Evolutionary conservation across 1,284 basidiomycete species (phyloP).

Genomic region (Ceratobasidium sp.): DNA sequence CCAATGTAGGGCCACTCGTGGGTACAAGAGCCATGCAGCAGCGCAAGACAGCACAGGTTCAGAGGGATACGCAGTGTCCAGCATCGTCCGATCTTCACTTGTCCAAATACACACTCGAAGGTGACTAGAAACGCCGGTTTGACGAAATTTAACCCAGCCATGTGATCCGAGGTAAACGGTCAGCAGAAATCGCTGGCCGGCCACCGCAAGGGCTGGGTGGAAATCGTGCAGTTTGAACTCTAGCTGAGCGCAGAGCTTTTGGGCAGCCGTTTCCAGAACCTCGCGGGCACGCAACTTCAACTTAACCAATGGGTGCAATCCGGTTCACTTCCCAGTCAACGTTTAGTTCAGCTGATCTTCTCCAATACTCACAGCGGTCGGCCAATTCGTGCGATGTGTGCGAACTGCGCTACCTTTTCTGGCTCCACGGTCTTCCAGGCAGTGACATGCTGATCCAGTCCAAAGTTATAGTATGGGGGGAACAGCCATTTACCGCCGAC

Average conservation of each 20-base stretch:
- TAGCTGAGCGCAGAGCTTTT: not conserved
- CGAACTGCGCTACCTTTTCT: not conserved
- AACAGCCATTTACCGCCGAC: not conserved
- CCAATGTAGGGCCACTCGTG: not conserved
- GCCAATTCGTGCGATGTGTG: conserved; percentile 5
- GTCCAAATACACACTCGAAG: not conserved
- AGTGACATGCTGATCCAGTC: not conserved
- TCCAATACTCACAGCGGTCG: conserved; percentile 10
- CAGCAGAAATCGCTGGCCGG: conserved; percentile 22
- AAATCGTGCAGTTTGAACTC: not conserved
- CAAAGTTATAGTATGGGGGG: conserved; percentile 3
- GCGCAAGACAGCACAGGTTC: conserved; percentile 24
- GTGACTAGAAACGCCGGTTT: not conserved
- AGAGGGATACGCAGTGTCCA: conserved; percentile 5
- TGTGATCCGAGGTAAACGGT: not conserved
- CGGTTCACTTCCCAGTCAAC: not conserved
- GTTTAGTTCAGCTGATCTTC: not conserved
- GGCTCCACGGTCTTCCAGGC: not conserved
- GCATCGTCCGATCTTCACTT: not conserved
- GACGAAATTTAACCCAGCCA: not conserved
- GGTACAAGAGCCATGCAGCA: not conserved
- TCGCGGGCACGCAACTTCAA: not conserved
- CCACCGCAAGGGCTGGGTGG: not conserved
- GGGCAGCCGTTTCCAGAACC: not conserved
- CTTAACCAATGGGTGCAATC: not conserved